Percentiles rank a stretch among this genome's conserved stretches.
Evolutionary conservation across 2,329 filamentous ascomycete species (phyloP).

Genomic region (Aureobasidium sp.): DNA sequence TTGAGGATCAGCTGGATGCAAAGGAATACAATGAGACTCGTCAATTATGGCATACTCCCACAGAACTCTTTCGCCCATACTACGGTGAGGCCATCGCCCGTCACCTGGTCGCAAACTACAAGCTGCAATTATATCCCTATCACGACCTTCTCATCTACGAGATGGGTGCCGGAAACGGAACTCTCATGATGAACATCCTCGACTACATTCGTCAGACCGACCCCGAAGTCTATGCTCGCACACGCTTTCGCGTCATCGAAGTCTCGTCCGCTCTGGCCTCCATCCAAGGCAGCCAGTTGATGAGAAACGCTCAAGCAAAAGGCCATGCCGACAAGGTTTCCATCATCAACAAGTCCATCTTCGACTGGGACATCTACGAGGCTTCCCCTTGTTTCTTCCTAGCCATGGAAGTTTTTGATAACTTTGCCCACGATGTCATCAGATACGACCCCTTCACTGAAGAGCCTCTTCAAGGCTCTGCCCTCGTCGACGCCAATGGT

Average conservation of each 20-base stretch:
- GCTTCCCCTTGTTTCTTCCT: conserved; percentile 94
- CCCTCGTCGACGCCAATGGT: conserved; percentile 75
- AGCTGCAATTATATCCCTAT: conserved; percentile 87
- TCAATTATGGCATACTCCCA: conserved; percentile 97
- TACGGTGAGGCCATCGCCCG: conserved; percentile 97
- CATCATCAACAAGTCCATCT: conserved; percentile 90
- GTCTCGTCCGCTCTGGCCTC: conserved; percentile 77
- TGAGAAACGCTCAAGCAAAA: conserved; percentile 57
- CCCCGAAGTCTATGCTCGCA: conserved; percentile 87
- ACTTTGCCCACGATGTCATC: conserved; percentile 90
- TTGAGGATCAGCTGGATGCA: conserved; percentile 80
- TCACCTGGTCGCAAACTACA: conserved; percentile 93
- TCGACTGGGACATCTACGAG: conserved; percentile 87
- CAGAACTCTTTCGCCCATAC: conserved; percentile 90
- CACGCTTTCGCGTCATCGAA: conserved; percentile 91
- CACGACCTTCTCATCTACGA: conserved; percentile 97
- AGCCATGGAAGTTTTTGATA: conserved; percentile 96
- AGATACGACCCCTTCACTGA: conserved; percentile 82
- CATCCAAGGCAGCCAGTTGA: conserved; percentile 66
- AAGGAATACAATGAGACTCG: conserved; percentile 65
- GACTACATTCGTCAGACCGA: conserved; percentile 90
- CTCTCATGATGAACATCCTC: conserved; percentile 94
- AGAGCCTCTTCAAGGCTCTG: conserved; percentile 76
- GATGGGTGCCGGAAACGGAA: conserved; percentile 95
- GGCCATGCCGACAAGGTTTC: conserved; percentile 82